phyloP scores from a whole-genome alignment of 805 yeast species.

The Tanozyma kutaoensis region DNA sequence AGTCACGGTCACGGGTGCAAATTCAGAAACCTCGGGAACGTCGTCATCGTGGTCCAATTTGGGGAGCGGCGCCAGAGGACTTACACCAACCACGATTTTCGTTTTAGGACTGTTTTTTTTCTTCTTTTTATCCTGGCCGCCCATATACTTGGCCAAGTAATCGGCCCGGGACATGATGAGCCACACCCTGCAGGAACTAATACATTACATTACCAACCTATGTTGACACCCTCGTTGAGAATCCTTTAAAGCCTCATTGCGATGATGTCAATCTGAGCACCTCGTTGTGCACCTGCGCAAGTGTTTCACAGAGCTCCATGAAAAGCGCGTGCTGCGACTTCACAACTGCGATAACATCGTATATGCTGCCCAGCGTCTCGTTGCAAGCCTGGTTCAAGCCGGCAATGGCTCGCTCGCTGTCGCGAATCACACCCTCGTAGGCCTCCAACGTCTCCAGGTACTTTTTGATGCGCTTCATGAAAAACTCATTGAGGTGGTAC shows the following conservation, averaged over 20 bases:
- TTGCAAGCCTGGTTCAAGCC: conserved; percentile 25
- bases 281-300: conserved; percentile 52
- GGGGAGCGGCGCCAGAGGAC: not conserved
- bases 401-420: conserved; percentile 38
- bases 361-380: conserved; percentile 26
- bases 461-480: conserved; percentile 35
- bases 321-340: conserved; percentile 57
- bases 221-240: not conserved
- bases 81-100: conserved; percentile 4
- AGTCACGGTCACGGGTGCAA: conserved; percentile 1
- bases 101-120: conserved; percentile 5
- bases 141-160: conserved; percentile 17
- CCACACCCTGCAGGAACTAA: not conserved
- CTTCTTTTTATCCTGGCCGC: conserved; percentile 6
- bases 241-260: not conserved
- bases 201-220: not conserved
- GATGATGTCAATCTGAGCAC: conserved; percentile 3
- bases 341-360: conserved; percentile 44
- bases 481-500: conserved; percentile 42
- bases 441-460: conserved; percentile 35
- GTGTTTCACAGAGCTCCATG: conserved; percentile 62
- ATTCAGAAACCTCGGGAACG: conserved; percentile 11
- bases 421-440: conserved; percentile 52
- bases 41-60: conserved; percentile 6
- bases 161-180: conserved; percentile 14